Evolutionary conservation across 441 rosid species (phyloP).

Genomic region (Erodium moschatum): DNA sequence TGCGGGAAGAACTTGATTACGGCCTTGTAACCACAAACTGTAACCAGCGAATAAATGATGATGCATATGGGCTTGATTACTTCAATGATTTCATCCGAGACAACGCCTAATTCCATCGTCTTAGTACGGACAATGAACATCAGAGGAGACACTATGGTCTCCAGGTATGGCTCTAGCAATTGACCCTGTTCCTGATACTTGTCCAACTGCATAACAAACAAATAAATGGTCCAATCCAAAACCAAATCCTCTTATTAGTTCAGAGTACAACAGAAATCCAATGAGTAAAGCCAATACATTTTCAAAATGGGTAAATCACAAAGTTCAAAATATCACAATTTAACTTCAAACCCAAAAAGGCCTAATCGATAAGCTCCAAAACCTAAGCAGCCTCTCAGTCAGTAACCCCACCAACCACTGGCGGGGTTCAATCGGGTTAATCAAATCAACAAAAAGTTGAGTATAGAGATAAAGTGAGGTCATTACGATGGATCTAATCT

Average conservation of each 20-base stretch:
- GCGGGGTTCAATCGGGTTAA: conserved; percentile 1
- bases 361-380: neutral
- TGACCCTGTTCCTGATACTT: conserved; percentile 87
- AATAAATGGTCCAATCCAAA: neutral
- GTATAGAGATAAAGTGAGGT: conserved; percentile 16
- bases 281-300: neutral
- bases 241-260: neutral
- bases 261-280: neutral
- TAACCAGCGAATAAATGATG: conserved; percentile 64
- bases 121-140: conserved; percentile 62
- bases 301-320: neutral
- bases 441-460: too few relatives aligned
- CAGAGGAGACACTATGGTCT: conserved; percentile 64
- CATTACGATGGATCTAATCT: conserved; percentile 72
- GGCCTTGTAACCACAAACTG: conserved; percentile 85
- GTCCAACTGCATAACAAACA: conserved; percentile 49
- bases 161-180: conserved; percentile 74
- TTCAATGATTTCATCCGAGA: conserved; percentile 43
- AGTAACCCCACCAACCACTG: neutral
- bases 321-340: neutral
- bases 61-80: conserved; percentile 66
- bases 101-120: conserved; percentile 41
- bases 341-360: neutral
- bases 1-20: conserved; percentile 85
- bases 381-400: neutral